Conservation (phyloP, 1,284 basidiomycete species). For the Ceratobasidium sp. region DNA sequence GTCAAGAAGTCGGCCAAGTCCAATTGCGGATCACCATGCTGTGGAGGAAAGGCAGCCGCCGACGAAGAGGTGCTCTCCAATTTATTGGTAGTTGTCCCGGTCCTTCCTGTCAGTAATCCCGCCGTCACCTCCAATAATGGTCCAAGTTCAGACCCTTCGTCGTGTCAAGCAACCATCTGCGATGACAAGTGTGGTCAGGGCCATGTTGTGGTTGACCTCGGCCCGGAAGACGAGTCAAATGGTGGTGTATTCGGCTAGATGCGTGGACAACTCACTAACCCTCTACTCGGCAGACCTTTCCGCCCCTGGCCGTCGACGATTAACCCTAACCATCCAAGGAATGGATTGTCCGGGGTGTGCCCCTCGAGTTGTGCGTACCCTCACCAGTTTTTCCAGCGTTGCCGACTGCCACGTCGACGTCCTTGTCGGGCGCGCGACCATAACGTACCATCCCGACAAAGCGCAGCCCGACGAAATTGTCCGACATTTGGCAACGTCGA, state of each 20-base stretch:
- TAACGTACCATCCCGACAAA: conserved; percentile 30
- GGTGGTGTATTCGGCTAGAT: background rate
- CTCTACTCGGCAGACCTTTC: background rate
- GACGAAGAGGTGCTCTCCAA: background rate
- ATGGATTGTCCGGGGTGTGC: conserved; percentile 46
- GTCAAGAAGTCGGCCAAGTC: background rate
- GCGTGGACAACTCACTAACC: background rate
- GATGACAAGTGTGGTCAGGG: too few relatives aligned
- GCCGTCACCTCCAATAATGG: too few relatives aligned
- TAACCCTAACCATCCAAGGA: conserved; percentile 26
- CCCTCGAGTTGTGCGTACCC: conserved; percentile 38
- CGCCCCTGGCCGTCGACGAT: background rate
- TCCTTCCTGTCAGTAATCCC: too few relatives aligned
- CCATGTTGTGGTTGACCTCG: too few relatives aligned
- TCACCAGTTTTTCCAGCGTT: conserved; percentile 34
- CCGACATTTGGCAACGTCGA: background rate
- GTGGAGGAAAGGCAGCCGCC: background rate
- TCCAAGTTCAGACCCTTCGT: too few relatives aligned
- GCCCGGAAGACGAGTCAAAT: too few relatives aligned
- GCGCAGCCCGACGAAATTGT: conserved; percentile 19
- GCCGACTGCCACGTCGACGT: conserved; percentile 33
- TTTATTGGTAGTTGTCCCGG: too few relatives aligned
- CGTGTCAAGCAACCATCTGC: too few relatives aligned
- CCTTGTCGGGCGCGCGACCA: conserved; percentile 34
- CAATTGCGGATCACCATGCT: background rate